Base-by-base conservation (phyloP, 257 asterid species). In the Solanum paucissectum region DNA sequence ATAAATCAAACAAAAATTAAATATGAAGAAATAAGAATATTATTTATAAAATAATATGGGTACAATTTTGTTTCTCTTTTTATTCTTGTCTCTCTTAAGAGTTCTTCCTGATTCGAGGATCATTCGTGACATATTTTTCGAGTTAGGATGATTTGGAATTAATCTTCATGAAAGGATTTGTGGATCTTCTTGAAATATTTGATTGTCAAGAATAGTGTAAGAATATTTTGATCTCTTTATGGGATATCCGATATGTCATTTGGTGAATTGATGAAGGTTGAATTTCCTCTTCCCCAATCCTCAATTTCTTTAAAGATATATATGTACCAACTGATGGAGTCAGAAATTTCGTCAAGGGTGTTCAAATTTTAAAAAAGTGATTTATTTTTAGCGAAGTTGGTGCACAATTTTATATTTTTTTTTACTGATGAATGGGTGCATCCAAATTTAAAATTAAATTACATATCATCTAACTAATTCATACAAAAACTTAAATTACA, bases 261-360 rank as follows among this genome's bases (percentile, higher is more conserved):
- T 52, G 23, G 62, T 52, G 62, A 52, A 52, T 52, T 1, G 9
- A 52, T 52, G 62, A 18, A 52, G 62, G 62, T 6, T 52, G 23
- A 0, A 18, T 52, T 52, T 52, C 62, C 23, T 52, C n/a, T 52
- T 16, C 23, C 9, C 62, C 62, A 20, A 52, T 52, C 62, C 62
- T 52, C 62, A 52, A 52, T 52, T 52, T 52, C n/a, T 52, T 6
- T 52, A 18, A 52, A 52, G n/a, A 18, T 52, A 52, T 52, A 52
- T 52, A 18, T 52, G 62, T 18, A 18, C 10, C n/a, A n/a, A 52
- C 1, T 52, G 62, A 0, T 0, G 4, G 9, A 52, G 23, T 52
- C 0, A 2, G 0, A 52, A 52, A 52, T 2, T 52, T 52, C 10
- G 9, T 52, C n/a, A 18, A 52, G 9, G 0, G 2, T 52, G 4